These are phyloP conservation scores for Cocos nucifera DNA, from an alignment of 176 grass and related monocot species.

Conservation along the genomic window DNA sequence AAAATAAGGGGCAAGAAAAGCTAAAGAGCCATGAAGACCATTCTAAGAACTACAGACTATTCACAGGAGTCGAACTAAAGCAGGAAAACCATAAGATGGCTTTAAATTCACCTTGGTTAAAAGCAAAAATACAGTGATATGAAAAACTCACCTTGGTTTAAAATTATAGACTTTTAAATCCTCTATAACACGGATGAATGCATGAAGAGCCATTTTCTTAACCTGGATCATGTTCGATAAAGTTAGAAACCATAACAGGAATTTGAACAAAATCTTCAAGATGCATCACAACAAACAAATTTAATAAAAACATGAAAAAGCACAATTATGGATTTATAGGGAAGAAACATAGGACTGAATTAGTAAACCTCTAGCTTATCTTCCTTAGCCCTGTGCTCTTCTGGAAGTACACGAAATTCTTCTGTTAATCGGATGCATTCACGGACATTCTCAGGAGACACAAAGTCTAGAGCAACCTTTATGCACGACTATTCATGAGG, in stretches of 20 bases:
- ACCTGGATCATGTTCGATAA: conserved; percentile 26
- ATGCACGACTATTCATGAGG: conserved; percentile 58
- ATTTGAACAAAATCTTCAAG: too few relatives aligned
- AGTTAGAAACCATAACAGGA: not conserved
- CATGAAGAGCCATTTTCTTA: conserved; percentile 71
- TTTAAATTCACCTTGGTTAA: not conserved
- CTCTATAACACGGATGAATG: conserved; percentile 30
- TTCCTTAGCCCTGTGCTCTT: conserved; percentile 62
- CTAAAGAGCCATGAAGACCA: too few relatives aligned
- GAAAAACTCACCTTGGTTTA: conserved; percentile 21
- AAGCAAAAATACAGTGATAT: not conserved
- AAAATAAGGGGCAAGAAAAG: too few relatives aligned
- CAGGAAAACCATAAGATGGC: too few relatives aligned
- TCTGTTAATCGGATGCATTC: conserved; percentile 51
- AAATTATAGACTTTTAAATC: conserved; percentile 20
- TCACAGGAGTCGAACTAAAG: too few relatives aligned
- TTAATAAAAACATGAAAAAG: not conserved
- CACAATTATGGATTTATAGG: not conserved
- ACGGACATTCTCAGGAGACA: conserved; percentile 65
- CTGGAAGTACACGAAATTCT: conserved; percentile 65
- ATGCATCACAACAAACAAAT: not conserved
- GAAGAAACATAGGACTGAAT: not conserved
- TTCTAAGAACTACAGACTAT: too few relatives aligned
- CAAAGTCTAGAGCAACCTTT: conserved; percentile 77
- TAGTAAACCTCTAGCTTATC: conserved; percentile 58